Conservation (phyloP, 805 yeast genomes). For the Wickerhamiella allomyrinae region DNA sequence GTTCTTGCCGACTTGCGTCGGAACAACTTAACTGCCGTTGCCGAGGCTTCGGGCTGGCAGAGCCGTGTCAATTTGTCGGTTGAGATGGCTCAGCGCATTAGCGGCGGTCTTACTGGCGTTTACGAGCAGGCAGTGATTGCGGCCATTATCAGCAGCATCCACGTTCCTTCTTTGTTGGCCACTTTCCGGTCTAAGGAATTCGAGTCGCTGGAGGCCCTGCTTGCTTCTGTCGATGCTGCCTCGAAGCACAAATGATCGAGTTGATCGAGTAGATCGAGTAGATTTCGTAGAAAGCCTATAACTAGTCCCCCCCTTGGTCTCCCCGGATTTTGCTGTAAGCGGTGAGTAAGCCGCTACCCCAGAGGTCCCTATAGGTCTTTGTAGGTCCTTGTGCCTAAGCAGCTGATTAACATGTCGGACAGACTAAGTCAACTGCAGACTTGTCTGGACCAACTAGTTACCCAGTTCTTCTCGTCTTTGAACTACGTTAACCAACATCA, state of each 20-base stretch:
- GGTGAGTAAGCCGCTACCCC: too few relatives aligned
- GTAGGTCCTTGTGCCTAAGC: too few relatives aligned
- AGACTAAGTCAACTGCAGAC: constrained; percentile 80
- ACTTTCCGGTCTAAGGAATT: background rate
- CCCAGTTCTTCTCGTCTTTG: constrained; percentile 26
- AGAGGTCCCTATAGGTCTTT: too few relatives aligned
- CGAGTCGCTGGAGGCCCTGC: background rate
- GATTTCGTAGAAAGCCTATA: too few relatives aligned
- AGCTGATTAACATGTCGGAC: constrained; percentile 45
- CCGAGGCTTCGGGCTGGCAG: background rate
- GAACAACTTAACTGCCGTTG: background rate
- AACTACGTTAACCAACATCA: constrained; percentile 51
- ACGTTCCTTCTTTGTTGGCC: background rate
- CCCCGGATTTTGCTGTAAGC: too few relatives aligned
- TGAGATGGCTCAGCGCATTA: background rate
- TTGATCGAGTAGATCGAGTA: too few relatives aligned
- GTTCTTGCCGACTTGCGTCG: background rate
- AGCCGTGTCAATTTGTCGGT: background rate
- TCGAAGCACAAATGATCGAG: too few relatives aligned
- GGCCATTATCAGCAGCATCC: background rate
- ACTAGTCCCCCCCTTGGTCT: too few relatives aligned
- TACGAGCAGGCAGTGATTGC: background rate
- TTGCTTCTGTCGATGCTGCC: background rate
- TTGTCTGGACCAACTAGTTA: constrained; percentile 52
- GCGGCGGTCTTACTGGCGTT: background rate